These are phyloP conservation scores for Nicotiana attenuata DNA, from an alignment of 257 asterid species.

Conservation along the genomic window DNA sequence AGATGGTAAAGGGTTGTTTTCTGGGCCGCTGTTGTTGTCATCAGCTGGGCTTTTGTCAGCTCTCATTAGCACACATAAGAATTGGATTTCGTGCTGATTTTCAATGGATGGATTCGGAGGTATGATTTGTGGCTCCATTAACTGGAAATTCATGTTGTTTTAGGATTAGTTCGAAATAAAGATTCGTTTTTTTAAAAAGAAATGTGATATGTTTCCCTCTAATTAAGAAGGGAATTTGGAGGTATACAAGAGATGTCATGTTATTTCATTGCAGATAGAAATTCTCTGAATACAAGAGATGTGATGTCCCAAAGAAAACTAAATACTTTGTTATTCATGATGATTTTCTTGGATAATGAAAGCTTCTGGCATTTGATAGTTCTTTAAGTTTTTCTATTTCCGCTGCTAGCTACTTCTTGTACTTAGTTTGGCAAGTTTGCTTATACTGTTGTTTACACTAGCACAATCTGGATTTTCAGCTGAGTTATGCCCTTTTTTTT, in stretches of 20 bases:
- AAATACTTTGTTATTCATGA: background rate
- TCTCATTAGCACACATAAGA: conserved; percentile 78
- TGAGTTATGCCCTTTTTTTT: background rate
- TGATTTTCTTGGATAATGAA: background rate
- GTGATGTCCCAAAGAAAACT: background rate
- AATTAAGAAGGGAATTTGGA: background rate
- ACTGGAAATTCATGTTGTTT: background rate
- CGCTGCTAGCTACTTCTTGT: background rate
- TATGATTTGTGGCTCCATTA: background rate
- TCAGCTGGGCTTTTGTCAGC: conserved; percentile 75
- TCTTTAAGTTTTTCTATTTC: background rate
- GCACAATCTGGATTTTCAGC: background rate
- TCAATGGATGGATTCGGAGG: conserved; percentile 13
- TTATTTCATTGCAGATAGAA: background rate
- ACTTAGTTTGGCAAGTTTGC: background rate
- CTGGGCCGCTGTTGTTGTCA: conserved; percentile 53
- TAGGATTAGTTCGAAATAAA: background rate
- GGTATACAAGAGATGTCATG: background rate
- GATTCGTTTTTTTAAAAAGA: background rate
- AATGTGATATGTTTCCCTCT: background rate
- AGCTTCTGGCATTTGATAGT: background rate
- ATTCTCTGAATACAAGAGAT: background rate
- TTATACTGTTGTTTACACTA: background rate
- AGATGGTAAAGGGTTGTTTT: conserved; percentile 62
- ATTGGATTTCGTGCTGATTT: conserved; percentile 63